Conservation (phyloP, 2,329 filamentous ascomycete species). For the Aspergillus proliferans region DNA sequence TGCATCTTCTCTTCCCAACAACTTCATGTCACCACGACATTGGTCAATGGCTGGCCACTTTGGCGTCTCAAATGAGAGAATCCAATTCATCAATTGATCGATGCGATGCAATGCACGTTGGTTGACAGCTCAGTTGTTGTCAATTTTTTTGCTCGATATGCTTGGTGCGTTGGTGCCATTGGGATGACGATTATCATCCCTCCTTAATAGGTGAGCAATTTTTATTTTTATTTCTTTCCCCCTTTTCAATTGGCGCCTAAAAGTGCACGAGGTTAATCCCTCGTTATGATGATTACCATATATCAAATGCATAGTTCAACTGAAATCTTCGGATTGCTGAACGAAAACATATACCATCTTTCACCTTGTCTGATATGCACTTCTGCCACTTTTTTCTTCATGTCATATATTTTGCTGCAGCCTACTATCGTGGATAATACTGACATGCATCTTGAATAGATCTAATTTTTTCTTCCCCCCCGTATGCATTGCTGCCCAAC, state of each 20-base stretch:
- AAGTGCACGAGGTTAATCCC: not conserved
- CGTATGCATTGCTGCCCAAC: slow-evolving; percentile 31
- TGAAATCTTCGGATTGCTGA: slow-evolving; percentile 35
- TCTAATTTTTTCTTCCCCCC: too few relatives aligned
- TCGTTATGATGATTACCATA: slow-evolving; percentile 33
- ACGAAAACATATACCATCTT: slow-evolving; percentile 38
- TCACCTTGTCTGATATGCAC: slow-evolving; percentile 29
- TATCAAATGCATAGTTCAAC: slow-evolving; percentile 38
- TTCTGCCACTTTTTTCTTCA: slow-evolving; percentile 2
- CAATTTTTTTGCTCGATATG: too few relatives aligned
- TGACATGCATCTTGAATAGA: not conserved
- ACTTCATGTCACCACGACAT: not conserved
- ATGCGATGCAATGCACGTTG: not conserved
- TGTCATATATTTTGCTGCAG: too few relatives aligned
- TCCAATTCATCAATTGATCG: not conserved
- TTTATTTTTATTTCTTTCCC: not conserved
- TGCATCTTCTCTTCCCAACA: not conserved
- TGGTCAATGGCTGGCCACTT: too few relatives aligned
- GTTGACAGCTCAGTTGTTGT: not conserved
- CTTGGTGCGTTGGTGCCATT: too few relatives aligned
- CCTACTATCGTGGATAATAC: not conserved
- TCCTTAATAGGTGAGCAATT: not conserved
- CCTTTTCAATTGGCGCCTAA: not conserved
- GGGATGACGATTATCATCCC: too few relatives aligned
- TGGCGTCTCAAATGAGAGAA: not conserved